Evolutionary conservation across 305 asterid species (phyloP).

Genomic region (Rubia balearica): DNA sequence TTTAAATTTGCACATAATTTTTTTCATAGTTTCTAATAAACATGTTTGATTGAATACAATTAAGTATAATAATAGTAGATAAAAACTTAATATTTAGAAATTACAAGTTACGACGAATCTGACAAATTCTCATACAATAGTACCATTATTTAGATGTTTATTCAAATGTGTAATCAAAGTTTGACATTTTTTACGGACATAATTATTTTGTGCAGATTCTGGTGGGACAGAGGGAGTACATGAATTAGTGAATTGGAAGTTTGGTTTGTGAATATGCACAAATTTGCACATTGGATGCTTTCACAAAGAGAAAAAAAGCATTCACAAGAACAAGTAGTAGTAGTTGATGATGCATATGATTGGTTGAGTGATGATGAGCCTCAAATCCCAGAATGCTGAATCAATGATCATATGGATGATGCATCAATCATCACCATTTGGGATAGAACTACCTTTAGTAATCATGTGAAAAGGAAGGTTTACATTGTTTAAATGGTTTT

Average conservation of each 20-base stretch:
- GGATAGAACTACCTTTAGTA: neutral
- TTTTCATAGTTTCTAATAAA: too few relatives aligned
- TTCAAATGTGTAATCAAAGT: too few relatives aligned
- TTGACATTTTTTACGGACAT: too few relatives aligned
- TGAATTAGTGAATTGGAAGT: neutral
- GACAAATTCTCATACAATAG: too few relatives aligned
- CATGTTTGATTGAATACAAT: too few relatives aligned
- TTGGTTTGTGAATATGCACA: neutral
- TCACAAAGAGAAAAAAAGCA: neutral
- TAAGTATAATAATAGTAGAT: too few relatives aligned
- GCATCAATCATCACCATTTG: neutral
- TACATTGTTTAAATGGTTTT: neutral
- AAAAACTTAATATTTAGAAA: too few relatives aligned
- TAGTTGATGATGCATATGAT: slow-evolving; percentile 1
- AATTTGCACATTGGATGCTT: slow-evolving; percentile 3
- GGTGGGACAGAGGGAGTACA: too few relatives aligned
- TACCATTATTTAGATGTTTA: too few relatives aligned
- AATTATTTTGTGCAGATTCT: too few relatives aligned
- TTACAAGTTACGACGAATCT: too few relatives aligned
- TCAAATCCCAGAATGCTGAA: neutral
- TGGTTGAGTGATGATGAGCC: slow-evolving; percentile 3
- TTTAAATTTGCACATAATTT: too few relatives aligned
- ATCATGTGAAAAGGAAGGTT: neutral
- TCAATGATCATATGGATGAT: slow-evolving; percentile 3
- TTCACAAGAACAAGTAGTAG: neutral